Evolutionary conservation across 257 asterid species (phyloP).

Genomic region (Cynanchum wilfordii): DNA sequence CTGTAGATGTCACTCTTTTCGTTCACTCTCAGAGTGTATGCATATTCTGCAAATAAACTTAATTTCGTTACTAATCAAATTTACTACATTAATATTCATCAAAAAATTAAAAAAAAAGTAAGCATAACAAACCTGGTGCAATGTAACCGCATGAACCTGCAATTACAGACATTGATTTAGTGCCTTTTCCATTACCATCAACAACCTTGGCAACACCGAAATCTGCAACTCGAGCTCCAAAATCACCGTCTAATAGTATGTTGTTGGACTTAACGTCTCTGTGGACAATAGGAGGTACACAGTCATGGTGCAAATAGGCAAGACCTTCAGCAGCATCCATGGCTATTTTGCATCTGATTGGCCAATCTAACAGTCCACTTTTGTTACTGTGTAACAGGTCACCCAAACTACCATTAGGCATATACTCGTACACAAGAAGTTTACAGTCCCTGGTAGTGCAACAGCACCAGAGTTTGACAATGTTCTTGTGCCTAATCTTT

Average conservation of each 20-base stretch:
- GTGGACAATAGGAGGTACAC: slow-evolving; percentile 80
- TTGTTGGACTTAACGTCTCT: slow-evolving; percentile 89
- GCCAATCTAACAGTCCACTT: slow-evolving; percentile 78
- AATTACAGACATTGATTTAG: slow-evolving; percentile 81
- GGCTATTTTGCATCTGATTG: slow-evolving; percentile 72
- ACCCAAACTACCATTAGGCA: slow-evolving; percentile 93
- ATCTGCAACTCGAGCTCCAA: slow-evolving; percentile 91
- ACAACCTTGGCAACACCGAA: slow-evolving; percentile 89
- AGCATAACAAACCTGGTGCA: slow-evolving; percentile 70
- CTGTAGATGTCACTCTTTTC: slow-evolving; percentile 97
- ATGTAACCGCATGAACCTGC: slow-evolving; percentile 99
- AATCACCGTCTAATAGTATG: slow-evolving; percentile 68
- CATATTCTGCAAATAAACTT: slow-evolving; percentile 52
- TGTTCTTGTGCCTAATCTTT: slow-evolving; percentile 87
- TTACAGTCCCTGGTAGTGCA: slow-evolving; percentile 71
- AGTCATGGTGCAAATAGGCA: slow-evolving; percentile 87
- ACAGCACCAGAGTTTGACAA: slow-evolving; percentile 88
- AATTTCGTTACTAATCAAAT: no score
- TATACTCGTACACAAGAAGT: slow-evolving; percentile 88
- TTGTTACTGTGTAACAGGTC: slow-evolving; percentile 86
- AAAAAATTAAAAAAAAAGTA: neutral
- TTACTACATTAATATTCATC: neutral
- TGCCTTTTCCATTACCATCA: slow-evolving; percentile 55
- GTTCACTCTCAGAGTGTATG: slow-evolving; percentile 83
- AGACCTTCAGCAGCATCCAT: slow-evolving; percentile 94